phyloP scores from a whole-genome alignment of 2,329 filamentous ascomycete genomes.

The Ascochyta viciae-villosae region DNA sequence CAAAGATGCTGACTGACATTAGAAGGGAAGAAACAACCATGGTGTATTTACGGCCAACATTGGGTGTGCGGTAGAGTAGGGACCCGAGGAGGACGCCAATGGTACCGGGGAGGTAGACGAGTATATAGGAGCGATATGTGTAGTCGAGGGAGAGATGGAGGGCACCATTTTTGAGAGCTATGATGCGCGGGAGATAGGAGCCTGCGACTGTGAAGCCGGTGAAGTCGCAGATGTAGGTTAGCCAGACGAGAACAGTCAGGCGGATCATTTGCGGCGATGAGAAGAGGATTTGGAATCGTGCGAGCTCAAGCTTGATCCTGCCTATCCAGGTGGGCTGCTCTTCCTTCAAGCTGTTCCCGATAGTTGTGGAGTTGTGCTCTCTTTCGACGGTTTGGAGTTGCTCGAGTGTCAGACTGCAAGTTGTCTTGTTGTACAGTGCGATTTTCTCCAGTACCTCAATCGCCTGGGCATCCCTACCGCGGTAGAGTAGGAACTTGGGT shows the following conservation, averaged over 20 bases:
- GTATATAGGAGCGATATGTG: slow-evolving; percentile 63
- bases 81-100: slow-evolving; percentile 59
- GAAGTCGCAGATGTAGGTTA: slow-evolving; percentile 61
- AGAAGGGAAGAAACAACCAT: slow-evolving; percentile 53
- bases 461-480: slow-evolving; percentile 60
- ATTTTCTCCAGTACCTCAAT: slow-evolving; percentile 55
- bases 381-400: slow-evolving; percentile 47
- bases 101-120: slow-evolving; percentile 62
- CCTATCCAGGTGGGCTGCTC: slow-evolving; percentile 37
- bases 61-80: slow-evolving; percentile 54
- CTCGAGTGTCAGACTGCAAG: slow-evolving; percentile 44
- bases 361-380: slow-evolving; percentile 35
- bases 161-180: slow-evolving; percentile 60
- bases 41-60: slow-evolving; percentile 55
- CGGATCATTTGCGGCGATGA: slow-evolving; percentile 51
- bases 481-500: slow-evolving; percentile 65
- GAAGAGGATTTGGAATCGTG: slow-evolving; percentile 57
- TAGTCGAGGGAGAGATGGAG: slow-evolving; percentile 53
- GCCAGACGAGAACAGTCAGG: slow-evolving; percentile 58
- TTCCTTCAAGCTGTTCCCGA: slow-evolving; percentile 43
- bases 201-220: slow-evolving; percentile 60
- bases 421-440: slow-evolving; percentile 51
- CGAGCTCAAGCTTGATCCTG: slow-evolving; percentile 51
- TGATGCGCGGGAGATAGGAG: slow-evolving; percentile 58
- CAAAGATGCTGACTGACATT: slow-evolving; percentile 56